phyloP scores from a whole-genome alignment of 306 rosid species.

The Delonix regia region DNA sequence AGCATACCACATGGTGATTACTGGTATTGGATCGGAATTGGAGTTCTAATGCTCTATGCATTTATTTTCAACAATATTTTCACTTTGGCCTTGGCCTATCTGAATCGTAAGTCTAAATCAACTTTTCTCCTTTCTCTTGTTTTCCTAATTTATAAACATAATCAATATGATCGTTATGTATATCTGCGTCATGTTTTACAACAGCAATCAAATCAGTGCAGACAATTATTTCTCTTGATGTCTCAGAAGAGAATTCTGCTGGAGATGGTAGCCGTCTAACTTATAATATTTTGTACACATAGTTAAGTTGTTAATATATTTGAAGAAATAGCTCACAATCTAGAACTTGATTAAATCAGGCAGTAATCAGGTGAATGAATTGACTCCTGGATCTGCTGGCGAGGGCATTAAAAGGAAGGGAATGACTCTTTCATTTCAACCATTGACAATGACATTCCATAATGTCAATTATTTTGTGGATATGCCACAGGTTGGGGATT shows the following conservation, averaged over 20 bases:
- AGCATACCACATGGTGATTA: slow-evolving; percentile 57
- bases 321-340: slow-evolving; percentile 13
- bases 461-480: slow-evolving; percentile 87
- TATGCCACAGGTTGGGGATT: slow-evolving; percentile 70
- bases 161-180: neutral
- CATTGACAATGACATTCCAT: slow-evolving; percentile 87
- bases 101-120: slow-evolving; percentile 66
- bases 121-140: neutral
- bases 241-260: slow-evolving; percentile 45
- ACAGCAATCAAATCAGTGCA: slow-evolving; percentile 66
- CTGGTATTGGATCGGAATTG: slow-evolving; percentile 85
- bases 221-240: slow-evolving; percentile 52
- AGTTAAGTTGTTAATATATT: slow-evolving; percentile 6
- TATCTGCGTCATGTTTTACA: neutral
- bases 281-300: slow-evolving; percentile 5
- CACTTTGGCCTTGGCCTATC: slow-evolving; percentile 74
- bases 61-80: slow-evolving; percentile 62
- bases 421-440: slow-evolving; percentile 94
- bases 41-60: slow-evolving; percentile 49
- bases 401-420: slow-evolving; percentile 53
- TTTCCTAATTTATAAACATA: neutral
- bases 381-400: slow-evolving; percentile 29
- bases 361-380: slow-evolving; percentile 13
- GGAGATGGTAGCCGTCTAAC: slow-evolving; percentile 37
- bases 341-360: slow-evolving; percentile 45